A percentile compares a stretch with the other conserved stretches of the same genome.
Evolutionary conservation across 2,329 filamentous ascomycete genomes (phyloP).

Genomic region (Acrocalymma vagum): DNA sequence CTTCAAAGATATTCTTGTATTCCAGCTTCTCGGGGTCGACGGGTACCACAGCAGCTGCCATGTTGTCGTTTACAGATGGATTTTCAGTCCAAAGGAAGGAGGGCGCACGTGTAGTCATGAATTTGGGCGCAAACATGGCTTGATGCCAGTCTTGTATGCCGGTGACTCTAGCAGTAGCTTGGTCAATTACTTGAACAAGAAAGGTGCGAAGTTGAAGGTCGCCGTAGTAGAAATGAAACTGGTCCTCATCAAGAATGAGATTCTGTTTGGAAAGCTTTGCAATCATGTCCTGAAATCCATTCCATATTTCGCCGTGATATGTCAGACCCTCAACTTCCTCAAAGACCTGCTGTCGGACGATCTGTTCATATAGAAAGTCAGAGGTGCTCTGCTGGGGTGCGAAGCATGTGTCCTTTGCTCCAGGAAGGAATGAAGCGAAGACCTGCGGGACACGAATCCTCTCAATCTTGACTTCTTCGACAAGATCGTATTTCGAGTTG

Average conservation of each 20-base stretch:
- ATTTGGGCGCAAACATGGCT: slow-evolving; percentile 4
- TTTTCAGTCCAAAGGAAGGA: slow-evolving; percentile 6
- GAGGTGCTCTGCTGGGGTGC: too few species aligned
- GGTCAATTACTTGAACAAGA: background rate
- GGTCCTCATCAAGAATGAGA: background rate
- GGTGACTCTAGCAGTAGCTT: background rate
- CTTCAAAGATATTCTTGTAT: slow-evolving; percentile 1
- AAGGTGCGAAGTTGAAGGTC: slow-evolving; percentile 5
- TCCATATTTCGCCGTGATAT: slow-evolving; percentile 1
- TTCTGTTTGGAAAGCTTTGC: background rate
- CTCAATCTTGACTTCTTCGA: too few species aligned
- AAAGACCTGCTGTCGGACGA: too few species aligned
- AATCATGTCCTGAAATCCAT: background rate
- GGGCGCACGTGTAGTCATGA: slow-evolving; percentile 3
- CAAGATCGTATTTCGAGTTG: too few species aligned
- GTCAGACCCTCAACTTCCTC: too few species aligned
- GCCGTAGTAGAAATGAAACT: slow-evolving; percentile 1
- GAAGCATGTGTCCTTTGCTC: too few species aligned
- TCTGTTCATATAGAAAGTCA: too few species aligned
- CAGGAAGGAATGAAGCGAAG: too few species aligned
- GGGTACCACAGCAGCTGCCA: background rate
- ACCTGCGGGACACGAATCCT: too few species aligned
- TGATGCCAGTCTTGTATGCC: slow-evolving; percentile 4
- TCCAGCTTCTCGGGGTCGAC: background rate
- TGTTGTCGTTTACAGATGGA: background rate